Evolutionary conservation across 495 filamentous ascomycete species (phyloP), one percentile per base, ranked within the genome.

Genomic region (Penicillium robsamsonii): DNA sequence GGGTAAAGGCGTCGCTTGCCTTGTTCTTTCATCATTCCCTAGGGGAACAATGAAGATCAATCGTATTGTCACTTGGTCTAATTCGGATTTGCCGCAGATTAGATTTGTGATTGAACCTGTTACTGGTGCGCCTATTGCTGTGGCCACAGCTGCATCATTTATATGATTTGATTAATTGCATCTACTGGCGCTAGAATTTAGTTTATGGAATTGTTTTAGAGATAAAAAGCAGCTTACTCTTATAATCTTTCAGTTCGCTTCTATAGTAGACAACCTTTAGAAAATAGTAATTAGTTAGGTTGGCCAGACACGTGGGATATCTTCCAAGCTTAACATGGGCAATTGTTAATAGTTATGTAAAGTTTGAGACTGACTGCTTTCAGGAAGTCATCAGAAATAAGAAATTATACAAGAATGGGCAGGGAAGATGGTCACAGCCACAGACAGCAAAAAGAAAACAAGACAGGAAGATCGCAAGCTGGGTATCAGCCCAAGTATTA

Each of bases 41-140:
- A 27, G 50, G 25, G 50, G 50, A 1, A 42, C 38, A 5, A 31
- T 42, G 38, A 7, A 4, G 9, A 42, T 52, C 13, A 12, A 22
- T 20, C 24, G 11, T 5, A 40, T 52, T 43, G 27, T 43, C 4
- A 43, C 38, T 52, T 52, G 50, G 50, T 25, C 6, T 9, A 10
- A 30, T 27, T 3, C 4, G 3, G 11, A 8, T 13, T 1, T 12
- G 8, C 24, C 37, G 15, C 25, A 42, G 37, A 43, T 53, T 1
- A 41, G 50, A n/a, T 45, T 45, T 9, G 25, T 45, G 17, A 33
- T 53, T 35, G 29, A 50, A 15, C 46, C 46, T 33, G 8, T n/a
- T 49, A 15, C 15, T 49, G 5, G 2, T 35, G 46, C 9, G 30
- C 46, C 46, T 5, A 18, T 37, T 33, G 46, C 18, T 5, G 1